Evolutionary conservation across 2,329 filamentous ascomycete species (phyloP), one percentile per base, ranked within the genome.

Genomic region (Pseudocercospora macadamiae): DNA sequence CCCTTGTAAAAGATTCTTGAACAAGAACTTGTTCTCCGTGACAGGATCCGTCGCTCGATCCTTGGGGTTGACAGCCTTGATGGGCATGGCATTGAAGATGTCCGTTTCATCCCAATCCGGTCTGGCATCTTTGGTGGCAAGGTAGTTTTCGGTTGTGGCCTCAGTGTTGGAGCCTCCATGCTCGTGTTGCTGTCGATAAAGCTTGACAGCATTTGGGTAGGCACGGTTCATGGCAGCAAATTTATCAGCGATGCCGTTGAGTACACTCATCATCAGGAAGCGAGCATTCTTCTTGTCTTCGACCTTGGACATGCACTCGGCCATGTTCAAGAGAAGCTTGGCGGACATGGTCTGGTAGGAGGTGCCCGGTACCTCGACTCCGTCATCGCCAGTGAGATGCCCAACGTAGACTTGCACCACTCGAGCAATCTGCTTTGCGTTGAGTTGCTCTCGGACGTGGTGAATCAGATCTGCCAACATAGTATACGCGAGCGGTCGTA

Each of bases 311-410:
- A 99, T 99, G 73, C 91, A 96, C 70, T 99, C 96, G 0, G 93
- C 95, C 91, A 99, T 96, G 73, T 99, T 99, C 10, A 99, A 81
- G 0, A 99, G 80, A 2, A 99, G 81, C 75, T 97, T 99, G 0
- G 95, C 96, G 68, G 95, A 97, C 95, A 99, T 99, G 0, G 95
- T 99, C 75, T 99, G 96, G 72, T 99, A 99, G 75, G 93, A 99
- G 0, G 96, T 97, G 7, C 96, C 96, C 0, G 95, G 96, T 5
- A 73, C 66, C 36, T 72, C 70, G 7, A 71, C 66, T 16, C 69
- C 68, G 63, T 96, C 96, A 64, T 91, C 91, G 74, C 97, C 95
- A 70, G 96, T 92, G 19, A 99, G 80, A 69, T 97, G 97, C 71
- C 89, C 91, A 1, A 96, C 97, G 75, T 99, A 99, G 3, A 99